Conservation (phyloP, 2,329 filamentous ascomycete species). For the Fusarium veterinarium region DNA sequence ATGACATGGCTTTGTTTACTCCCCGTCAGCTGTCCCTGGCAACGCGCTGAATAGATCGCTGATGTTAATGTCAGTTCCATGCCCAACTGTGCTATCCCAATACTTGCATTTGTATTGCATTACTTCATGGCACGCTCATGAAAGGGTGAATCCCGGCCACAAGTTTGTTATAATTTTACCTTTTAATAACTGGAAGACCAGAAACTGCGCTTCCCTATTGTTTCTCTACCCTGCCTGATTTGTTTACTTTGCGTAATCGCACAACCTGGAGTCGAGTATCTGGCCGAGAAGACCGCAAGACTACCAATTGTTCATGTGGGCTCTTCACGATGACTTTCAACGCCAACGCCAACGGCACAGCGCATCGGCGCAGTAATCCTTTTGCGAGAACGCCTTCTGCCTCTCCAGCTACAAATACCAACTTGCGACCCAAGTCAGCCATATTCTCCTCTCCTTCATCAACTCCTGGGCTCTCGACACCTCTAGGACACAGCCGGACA, state of each 20-base stretch:
- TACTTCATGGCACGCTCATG: conserved; percentile 43
- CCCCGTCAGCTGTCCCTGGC: conserved; percentile 40
- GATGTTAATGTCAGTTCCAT: conserved; percentile 32
- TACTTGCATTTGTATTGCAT: conserved; percentile 40
- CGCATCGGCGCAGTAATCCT: conserved; percentile 82
- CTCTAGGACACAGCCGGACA: conserved; percentile 72
- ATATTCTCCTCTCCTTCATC: conserved; percentile 73
- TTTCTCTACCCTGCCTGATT: conserved; percentile 19
- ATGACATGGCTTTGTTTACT: conserved; percentile 46
- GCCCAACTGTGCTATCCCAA: conserved; percentile 23
- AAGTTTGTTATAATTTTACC: conserved; percentile 39
- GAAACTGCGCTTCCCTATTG: not conserved
- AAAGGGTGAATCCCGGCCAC: conserved; percentile 41
- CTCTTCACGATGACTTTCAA: conserved; percentile 51
- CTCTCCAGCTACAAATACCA: conserved; percentile 67
- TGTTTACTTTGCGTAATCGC: conserved; percentile 43
- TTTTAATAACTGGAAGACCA: conserved; percentile 11
- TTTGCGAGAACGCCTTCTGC: conserved; percentile 78
- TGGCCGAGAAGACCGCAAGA: conserved; percentile 31
- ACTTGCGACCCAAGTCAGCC: conserved; percentile 78
- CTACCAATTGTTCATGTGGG: conserved; percentile 44
- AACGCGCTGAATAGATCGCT: conserved; percentile 40
- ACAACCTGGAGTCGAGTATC: conserved; percentile 12
- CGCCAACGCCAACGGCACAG: conserved; percentile 52
- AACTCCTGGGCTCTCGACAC: conserved; percentile 52